These are phyloP conservation scores for Hypoxylon sp. DNA, from an alignment of 2,329 filamentous ascomycete genomes.

Conservation along the genomic window DNA sequence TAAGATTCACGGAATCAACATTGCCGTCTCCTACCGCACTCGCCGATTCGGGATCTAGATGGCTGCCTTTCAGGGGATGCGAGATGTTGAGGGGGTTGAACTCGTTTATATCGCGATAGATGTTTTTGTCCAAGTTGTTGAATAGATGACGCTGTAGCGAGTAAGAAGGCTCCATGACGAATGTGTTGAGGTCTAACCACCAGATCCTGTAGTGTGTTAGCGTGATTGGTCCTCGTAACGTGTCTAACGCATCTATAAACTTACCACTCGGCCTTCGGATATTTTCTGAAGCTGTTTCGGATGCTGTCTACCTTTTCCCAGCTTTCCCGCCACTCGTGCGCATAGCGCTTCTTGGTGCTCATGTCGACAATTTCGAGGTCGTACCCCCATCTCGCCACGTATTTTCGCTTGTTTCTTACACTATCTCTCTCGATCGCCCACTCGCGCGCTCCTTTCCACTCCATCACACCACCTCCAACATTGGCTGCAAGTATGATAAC, in stretches of 20 bases:
- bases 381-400: constrained; percentile 90
- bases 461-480: constrained; percentile 96
- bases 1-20: constrained; percentile 82
- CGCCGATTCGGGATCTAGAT: constrained; percentile 79
- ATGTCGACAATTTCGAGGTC: constrained; percentile 97
- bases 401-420: constrained; percentile 92
- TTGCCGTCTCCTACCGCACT: constrained; percentile 83
- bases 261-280: constrained; percentile 96
- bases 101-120: constrained; percentile 94
- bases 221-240: constrained; percentile 20
- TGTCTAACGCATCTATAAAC: constrained; percentile 47
- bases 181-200: constrained; percentile 98
- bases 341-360: constrained; percentile 98
- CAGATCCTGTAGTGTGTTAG: constrained; percentile 79
- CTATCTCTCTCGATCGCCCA: constrained; percentile 99
- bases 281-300: constrained; percentile 88
- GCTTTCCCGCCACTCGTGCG: constrained; percentile 98
- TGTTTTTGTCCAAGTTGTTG: constrained; percentile 76
- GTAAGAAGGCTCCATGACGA: constrained; percentile 95
- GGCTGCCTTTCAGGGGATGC: constrained; percentile 79
- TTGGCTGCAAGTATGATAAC: constrained; percentile 96
- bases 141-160: constrained; percentile 94
- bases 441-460: constrained; percentile 96
- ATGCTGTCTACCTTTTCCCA: constrained; percentile 99
- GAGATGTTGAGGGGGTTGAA: constrained; percentile 96